Conservation (phyloP, 495 filamentous ascomycete genomes). For the Daldinia concentrica region DNA sequence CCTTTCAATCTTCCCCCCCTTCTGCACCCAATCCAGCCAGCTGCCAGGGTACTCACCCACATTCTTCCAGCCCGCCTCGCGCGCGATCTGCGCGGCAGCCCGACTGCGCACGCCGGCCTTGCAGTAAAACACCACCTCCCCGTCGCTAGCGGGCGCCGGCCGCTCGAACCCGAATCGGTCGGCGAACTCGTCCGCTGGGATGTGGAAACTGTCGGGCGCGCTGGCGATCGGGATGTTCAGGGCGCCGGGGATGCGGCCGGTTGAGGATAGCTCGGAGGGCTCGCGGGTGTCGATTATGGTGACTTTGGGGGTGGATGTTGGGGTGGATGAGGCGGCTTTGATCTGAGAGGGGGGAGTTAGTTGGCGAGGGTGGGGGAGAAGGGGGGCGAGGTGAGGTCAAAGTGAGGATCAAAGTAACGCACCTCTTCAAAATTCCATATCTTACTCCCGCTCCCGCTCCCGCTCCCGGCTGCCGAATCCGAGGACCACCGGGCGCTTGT, state of each 20-base stretch:
- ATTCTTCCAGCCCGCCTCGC: conserved; percentile 74
- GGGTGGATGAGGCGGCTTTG: conserved; percentile 10
- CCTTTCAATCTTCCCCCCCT: conserved; percentile 68
- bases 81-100: conserved; percentile 82
- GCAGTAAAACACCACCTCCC: conserved; percentile 85
- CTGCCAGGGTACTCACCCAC: conserved; percentile 87
- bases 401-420: conserved; percentile 7
- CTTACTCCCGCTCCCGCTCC: conserved; percentile 48
- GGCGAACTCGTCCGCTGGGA: conserved; percentile 78
- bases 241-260: conserved; percentile 81
- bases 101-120: conserved; percentile 85
- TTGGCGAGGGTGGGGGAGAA: conserved; percentile 29
- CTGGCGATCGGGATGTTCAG: conserved; percentile 81
- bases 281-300: conserved; percentile 78
- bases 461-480: conserved; percentile 33
- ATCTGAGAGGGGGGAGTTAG: conserved; percentile 25
- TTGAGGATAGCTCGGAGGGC: conserved; percentile 72
- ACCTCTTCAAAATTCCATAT: conserved; percentile 61
- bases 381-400: too few species aligned
- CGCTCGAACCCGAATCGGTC: conserved; percentile 75
- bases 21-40: conserved; percentile 87
- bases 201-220: conserved; percentile 78
- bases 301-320: conserved; percentile 5
- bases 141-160: conserved; percentile 59
- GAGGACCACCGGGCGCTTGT: conserved; percentile 37